Base-by-base conservation (phyloP, 768 basidiomycete genomes). In the Suillus decipiens region DNA sequence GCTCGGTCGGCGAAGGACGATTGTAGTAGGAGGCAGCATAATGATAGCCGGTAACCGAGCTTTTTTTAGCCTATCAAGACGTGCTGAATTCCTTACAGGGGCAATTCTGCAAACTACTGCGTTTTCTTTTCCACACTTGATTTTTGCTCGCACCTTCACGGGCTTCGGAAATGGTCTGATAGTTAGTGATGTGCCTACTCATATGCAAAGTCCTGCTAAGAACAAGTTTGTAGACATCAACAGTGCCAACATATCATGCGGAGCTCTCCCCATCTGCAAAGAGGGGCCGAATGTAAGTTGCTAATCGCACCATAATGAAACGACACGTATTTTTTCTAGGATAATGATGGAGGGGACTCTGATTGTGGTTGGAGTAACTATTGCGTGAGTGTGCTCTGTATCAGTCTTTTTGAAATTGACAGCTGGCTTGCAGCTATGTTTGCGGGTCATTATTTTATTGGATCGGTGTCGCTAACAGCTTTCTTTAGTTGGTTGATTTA, bases 241-340 rank as follows among this genome's bases (percentile, higher is more conserved):
- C 79, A 1, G 75, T 79, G 0, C 81, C 82, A 1, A 71, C 77
- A 6, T 83, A 80, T 66, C 80, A 81, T 63, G 77, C 79, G 1
- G 81, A 83, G 68, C 80, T 79, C 63, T 79, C 81, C 0, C 72
- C 77, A n/a, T 74, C 81, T 0, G 74, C 79, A 37, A 73, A 74
- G 28, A 69, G 82, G 51, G 82, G 82, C 41, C 74, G 77, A 59
- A 71, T 80, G 61, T 41, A 19, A 9, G 56, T 57, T 36, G 6
- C 11, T 8, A 19, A 57, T 19, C 19, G 37, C 39, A 6, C 17
- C 6, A 19, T 6, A 28, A 28, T 19, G 24, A 57, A 41, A 41
- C 12, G 6, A 41, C 6, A 7, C 28, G 19, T 5, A 57, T 33
- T 57, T 57, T n/a, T 57, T 28, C 37, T 31, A 57, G 56, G 56